Evolutionary conservation across 2,329 filamentous ascomycete genomes (phyloP), one percentile per base, ranked within the genome.

Genomic region (Cordyceps farinosa): DNA sequence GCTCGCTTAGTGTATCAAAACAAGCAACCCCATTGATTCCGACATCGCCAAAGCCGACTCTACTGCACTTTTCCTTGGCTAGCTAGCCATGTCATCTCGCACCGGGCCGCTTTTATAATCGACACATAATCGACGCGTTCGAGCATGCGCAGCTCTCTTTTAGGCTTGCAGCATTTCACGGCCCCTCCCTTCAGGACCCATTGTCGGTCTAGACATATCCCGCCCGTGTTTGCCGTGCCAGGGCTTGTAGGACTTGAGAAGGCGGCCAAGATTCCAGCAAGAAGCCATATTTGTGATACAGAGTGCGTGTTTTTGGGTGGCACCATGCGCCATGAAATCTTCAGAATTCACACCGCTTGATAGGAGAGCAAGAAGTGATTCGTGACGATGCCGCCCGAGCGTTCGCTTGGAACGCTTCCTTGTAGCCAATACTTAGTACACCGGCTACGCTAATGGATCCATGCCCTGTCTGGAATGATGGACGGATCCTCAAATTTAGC

Each of bases 1-100:
- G 55, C 57, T 65, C 64, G 64, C 64, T 62, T 65, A 65, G 48
- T 40, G 34, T 27, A n/a, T 42, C 36, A 34, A 56, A 57, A 50
- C 29, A 44, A 51, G 45, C 27, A 44, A 45, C 22, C 47, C n/a
- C 30, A 40, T 42, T 5, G 29, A 59, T 27, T 42, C 34, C 36
- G 10, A 34, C 30, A 47, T 30, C 3, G 17, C n/a, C 15, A 30
- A 36, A 57, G 36, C 32, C 40, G 29, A 57, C 15, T 27, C 27
- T 27, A 56, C 22, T 22, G 22, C 22, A 22, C 22, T 40, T 8
- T 5, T 15, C 38, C 38, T 40, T 40, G 38, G 38, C 38, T 40
- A 5, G 7, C 29, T 27, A 54, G 36, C 8, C 17, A 5, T 29
- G 2, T 8, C 34, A 40, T n/a, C 52, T 54, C 22, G 22, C n/a